phyloP scores from a whole-genome alignment of 2,329 filamentous ascomycete species.

The Cladophialophora chaetospira region DNA sequence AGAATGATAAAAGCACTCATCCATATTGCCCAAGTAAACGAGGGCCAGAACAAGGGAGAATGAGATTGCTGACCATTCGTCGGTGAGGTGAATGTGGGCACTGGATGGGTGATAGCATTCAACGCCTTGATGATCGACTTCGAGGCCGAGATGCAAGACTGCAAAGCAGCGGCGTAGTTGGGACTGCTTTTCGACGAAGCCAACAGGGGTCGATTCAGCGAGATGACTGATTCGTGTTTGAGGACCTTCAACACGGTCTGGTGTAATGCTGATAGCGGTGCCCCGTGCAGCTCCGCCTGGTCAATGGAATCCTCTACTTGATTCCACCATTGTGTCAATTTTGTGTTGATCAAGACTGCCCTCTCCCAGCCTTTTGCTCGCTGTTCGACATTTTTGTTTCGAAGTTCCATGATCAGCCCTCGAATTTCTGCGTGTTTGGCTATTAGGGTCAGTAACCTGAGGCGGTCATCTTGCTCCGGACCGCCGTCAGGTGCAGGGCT shows the following conservation, averaged over 20 bases:
- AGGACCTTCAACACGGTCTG: conserved; percentile 47
- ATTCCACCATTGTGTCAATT: conserved; percentile 56
- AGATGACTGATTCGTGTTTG: conserved; percentile 55
- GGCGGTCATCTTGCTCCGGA: conserved; percentile 29
- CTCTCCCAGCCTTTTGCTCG: conserved; percentile 48
- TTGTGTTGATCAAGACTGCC: conserved; percentile 51
- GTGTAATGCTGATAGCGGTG: conserved; percentile 40
- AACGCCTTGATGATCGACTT: conserved; percentile 50
- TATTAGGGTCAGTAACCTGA: conserved; percentile 45
- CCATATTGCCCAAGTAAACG: conserved; percentile 57
- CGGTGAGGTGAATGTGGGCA: background rate
- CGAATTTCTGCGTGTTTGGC: conserved; percentile 54
- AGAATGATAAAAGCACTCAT: conserved; percentile 57
- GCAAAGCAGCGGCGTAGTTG: conserved; percentile 52
- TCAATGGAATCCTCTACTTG: conserved; percentile 55
- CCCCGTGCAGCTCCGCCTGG: conserved; percentile 36
- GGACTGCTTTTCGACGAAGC: conserved; percentile 48
- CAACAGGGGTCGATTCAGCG: conserved; percentile 54
- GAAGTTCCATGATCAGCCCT: conserved; percentile 55
- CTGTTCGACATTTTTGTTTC: conserved; percentile 55
- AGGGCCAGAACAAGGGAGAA: conserved; percentile 51
- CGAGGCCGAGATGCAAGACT: conserved; percentile 55
- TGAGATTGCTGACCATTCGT: background rate
- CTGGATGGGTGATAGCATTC: conserved; percentile 35
- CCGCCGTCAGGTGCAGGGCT: background rate